These are phyloP conservation scores for Cicer yamashitae DNA, from an alignment of 306 rosid genomes.

Conservation along the genomic window DNA sequence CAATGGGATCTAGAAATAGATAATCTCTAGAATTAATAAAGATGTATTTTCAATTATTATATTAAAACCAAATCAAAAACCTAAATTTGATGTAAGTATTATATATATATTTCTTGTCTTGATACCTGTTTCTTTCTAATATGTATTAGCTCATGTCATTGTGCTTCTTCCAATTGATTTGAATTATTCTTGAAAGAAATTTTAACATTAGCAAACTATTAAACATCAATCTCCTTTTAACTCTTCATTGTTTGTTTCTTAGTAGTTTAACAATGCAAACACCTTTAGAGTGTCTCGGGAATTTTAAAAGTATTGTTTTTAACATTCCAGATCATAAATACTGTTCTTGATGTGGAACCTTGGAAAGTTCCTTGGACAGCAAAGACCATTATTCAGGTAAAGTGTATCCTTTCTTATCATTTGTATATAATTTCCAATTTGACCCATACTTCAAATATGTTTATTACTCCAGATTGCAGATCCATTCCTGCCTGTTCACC, in stretches of 20 bases:
- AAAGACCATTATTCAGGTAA: slow-evolving; percentile 64
- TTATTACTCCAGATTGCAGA: slow-evolving; percentile 23
- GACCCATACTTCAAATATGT: slow-evolving; percentile 32
- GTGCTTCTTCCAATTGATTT: slow-evolving; percentile 34
- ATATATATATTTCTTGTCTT: not conserved
- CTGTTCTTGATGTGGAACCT: slow-evolving; percentile 48
- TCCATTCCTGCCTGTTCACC: not conserved
- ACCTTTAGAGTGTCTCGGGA: slow-evolving; percentile 14
- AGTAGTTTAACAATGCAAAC: slow-evolving; percentile 16
- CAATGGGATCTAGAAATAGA: not conserved
- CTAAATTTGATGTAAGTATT: not conserved
- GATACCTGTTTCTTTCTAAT: not conserved
- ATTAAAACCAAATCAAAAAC: slow-evolving; percentile 26
- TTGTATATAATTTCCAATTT: slow-evolving; percentile 20
- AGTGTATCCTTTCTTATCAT: slow-evolving; percentile 36
- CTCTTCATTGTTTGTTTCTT: not conserved
- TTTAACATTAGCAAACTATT: not conserved
- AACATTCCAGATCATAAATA: slow-evolving; percentile 48
- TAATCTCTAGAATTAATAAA: not conserved
- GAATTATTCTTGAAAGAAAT: slow-evolving; percentile 14
- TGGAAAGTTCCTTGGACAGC: slow-evolving; percentile 71
- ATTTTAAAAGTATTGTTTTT: slow-evolving; percentile 31
- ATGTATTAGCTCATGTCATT: slow-evolving; percentile 9
- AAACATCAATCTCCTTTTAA: slow-evolving; percentile 21
- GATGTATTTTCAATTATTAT: slow-evolving; percentile 8